Evolutionary conservation across 495 filamentous ascomycete genomes (phyloP).

Genomic region (Trypethelium eluteriae): DNA sequence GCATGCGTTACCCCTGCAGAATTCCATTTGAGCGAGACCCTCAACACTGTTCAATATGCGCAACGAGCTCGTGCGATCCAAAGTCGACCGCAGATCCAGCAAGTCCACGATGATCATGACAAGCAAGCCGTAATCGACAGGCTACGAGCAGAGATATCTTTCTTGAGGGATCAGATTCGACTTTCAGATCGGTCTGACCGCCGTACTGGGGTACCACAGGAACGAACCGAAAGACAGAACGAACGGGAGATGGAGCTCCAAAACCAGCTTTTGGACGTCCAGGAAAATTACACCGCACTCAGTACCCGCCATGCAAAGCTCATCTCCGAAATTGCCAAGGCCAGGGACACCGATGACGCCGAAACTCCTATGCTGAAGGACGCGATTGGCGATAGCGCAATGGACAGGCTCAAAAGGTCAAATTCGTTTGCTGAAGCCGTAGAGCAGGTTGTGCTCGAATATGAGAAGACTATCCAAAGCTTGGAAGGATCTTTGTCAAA

Average conservation of each 20-base stretch:
- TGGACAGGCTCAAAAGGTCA: constrained; percentile 84
- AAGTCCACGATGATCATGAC: constrained; percentile 80
- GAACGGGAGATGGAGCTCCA: constrained; percentile 86
- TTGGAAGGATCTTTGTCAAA: constrained; percentile 87
- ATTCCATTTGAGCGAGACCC: constrained; percentile 93
- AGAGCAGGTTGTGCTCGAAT: constrained; percentile 92
- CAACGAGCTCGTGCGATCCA: constrained; percentile 94
- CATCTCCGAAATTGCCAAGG: constrained; percentile 87
- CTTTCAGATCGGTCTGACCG: constrained; percentile 56
- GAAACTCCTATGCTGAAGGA: constrained; percentile 47
- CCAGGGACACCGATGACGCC: constrained; percentile 55
- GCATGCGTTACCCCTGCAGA: constrained; percentile 95
- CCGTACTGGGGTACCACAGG: constrained; percentile 51
- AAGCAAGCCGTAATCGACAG: constrained; percentile 93
- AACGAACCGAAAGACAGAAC: constrained; percentile 69
- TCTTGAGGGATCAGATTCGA: constrained; percentile 88
- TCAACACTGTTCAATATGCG: constrained; percentile 96
- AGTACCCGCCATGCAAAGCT: constrained; percentile 88
- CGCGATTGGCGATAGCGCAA: constrained; percentile 66
- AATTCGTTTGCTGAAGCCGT: constrained; percentile 92
- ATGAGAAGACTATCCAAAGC: constrained; percentile 95
- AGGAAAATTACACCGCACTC: constrained; percentile 89
- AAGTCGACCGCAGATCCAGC: constrained; percentile 93
- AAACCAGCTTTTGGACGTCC: constrained; percentile 83
- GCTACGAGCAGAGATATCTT: constrained; percentile 86